Conservation (phyloP, 495 filamentous ascomycete species). For the Trichoderma gamsii region DNA sequence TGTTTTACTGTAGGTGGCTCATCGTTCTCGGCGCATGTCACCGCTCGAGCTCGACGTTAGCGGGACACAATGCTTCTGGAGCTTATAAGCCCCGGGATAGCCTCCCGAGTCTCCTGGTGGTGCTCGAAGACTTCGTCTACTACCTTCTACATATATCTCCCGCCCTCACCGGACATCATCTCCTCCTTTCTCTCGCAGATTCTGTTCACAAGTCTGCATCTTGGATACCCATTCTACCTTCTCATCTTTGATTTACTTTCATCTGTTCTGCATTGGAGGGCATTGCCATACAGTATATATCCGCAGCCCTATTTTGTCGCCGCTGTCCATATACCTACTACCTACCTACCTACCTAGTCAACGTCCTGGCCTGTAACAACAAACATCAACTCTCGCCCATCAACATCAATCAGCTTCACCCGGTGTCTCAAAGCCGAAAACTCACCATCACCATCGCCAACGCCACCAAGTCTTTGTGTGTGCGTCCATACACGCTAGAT, state of each 20-base stretch:
- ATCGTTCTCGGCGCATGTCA: not conserved
- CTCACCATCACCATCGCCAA: not conserved
- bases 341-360: not conserved
- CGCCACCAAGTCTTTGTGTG: not conserved
- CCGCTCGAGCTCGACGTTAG: not conserved
- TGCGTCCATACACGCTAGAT: not conserved
- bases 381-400: not conserved
- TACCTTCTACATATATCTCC: slow-evolving; percentile 10
- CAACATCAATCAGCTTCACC: not conserved
- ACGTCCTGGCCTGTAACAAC: not conserved
- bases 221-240: not conserved
- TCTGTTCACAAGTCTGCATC: not conserved
- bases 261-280: not conserved
- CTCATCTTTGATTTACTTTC: not conserved
- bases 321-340: not conserved
- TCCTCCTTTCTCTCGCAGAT: not conserved
- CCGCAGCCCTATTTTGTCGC: not conserved
- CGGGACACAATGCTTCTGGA: not conserved
- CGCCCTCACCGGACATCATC: not conserved
- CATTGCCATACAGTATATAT: not conserved
- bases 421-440: not conserved
- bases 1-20: not conserved
- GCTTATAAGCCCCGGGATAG: slow-evolving; percentile 11
- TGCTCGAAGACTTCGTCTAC: not conserved
- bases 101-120: not conserved